These are phyloP conservation scores for Phytophthora ramorum DNA, from an alignment of 352 stramenopile species.

Conservation along the genomic window DNA sequence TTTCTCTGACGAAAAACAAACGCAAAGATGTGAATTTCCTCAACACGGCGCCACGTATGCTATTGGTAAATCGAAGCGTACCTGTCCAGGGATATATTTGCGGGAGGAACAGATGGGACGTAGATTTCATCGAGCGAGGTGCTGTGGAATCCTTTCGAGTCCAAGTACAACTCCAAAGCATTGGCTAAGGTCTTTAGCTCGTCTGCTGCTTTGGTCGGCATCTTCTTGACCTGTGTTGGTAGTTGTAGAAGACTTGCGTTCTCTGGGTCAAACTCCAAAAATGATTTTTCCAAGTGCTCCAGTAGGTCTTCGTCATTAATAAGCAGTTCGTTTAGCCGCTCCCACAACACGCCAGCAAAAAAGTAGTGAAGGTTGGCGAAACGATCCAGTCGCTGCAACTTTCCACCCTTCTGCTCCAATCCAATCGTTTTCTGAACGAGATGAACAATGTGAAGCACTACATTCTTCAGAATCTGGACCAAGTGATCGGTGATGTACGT, in stretches of 20 bases:
- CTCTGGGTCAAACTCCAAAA: constrained; percentile 27
- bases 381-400: constrained; percentile 17
- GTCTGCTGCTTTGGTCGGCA: not conserved
- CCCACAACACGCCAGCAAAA: constrained; percentile 35
- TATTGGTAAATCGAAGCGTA: not conserved
- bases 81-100: constrained; percentile 19
- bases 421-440: constrained; percentile 28
- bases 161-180: constrained; percentile 30
- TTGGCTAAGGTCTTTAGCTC: constrained; percentile 16
- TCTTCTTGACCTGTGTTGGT: not conserved
- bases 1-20: constrained; percentile 13
- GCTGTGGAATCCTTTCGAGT: constrained; percentile 30
- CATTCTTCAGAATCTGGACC: constrained; percentile 37
- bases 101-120: not conserved
- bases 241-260: constrained; percentile 15
- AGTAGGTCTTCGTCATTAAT: constrained; percentile 32
- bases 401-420: not conserved
- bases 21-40: constrained; percentile 1
- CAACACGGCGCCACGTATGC: not conserved
- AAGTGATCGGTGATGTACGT: constrained; percentile 26
- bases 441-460: constrained; percentile 29
- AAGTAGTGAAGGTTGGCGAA: constrained; percentile 37
- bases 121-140: constrained; percentile 31
- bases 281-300: constrained; percentile 10
- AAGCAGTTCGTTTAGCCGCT: constrained; percentile 36